Evolutionary conservation across 306 rosid species (phyloP), one percentile per base, ranked within the genome.

Genomic region (Arachis stenosperma): DNA sequence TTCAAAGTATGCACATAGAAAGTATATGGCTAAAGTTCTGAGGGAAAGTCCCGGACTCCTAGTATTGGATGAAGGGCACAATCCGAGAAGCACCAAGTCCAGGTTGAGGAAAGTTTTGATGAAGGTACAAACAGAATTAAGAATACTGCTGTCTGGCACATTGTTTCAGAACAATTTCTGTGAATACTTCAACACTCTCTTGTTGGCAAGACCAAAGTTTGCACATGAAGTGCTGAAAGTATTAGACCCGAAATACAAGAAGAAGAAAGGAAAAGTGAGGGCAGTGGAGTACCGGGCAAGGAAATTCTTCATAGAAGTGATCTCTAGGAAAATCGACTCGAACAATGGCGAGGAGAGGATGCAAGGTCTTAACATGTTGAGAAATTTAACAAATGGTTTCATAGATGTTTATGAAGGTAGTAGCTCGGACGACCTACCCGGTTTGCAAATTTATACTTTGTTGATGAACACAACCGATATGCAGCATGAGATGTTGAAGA

Each of bases 151-250:
- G 51, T 91, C 98, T 2, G 98, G 98, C 62, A 94, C 98, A 48
- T 77, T 94, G 84, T 94, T 94, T 78, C 98, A 94, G 75, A 94
- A 94, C 82, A 91, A 94, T 78, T 94, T 94, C 78, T 89, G 98
- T 27, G 98, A 94, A 52, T 94, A 91, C 80, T 94, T 89, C 60
- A 94, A 91, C 82, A 94, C 98, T 15, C 79, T 94, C 5, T 94
- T 96, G 81, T 85, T 94, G 87, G 97, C 98, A 66, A 85, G 98
- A 61, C 97, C 96, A 0, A 85, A 79, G 78, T 94, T 91, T 73
- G 76, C 85, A 73, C 69, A 84, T 14, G 96, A 94, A 80, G 96
- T 94, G 70, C 78, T 94, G 77, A 85, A 84, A 83, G 83, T 72
- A 33, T 75, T 94, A 60, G 98, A 91, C 62, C 87, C 91, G 3